Evolutionary conservation across 2,329 filamentous ascomycete species (phyloP).

Genomic region (Fusarium siculi): DNA sequence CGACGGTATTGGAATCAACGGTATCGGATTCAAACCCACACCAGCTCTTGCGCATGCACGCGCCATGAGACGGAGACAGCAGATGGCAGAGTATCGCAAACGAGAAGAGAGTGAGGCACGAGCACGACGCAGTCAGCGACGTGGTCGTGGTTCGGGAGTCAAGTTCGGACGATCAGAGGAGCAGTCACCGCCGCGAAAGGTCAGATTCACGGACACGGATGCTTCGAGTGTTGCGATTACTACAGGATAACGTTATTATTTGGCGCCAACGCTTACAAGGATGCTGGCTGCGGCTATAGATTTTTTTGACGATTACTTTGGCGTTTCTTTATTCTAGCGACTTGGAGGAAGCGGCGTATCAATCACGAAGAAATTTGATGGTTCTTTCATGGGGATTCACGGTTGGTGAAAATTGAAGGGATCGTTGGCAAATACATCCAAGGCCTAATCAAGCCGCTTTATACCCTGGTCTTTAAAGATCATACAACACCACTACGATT

Average conservation of each 20-base stretch:
- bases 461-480: conserved; percentile 34
- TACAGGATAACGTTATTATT: conserved; percentile 43
- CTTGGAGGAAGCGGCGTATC: neutral
- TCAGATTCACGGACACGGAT: conserved; percentile 56
- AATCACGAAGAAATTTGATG: neutral
- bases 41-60: conserved; percentile 69
- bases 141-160: conserved; percentile 51
- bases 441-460: conserved; percentile 18
- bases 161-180: conserved; percentile 41
- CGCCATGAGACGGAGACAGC: conserved; percentile 66
- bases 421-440: conserved; percentile 16
- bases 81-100: conserved; percentile 70
- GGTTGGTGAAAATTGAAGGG: conserved; percentile 4
- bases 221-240: conserved; percentile 45
- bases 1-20: conserved; percentile 74
- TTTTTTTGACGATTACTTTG: conserved; percentile 15
- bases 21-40: conserved; percentile 73
- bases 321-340: conserved; percentile 24
- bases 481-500: conserved; percentile 6
- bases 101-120: conserved; percentile 71
- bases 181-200: conserved; percentile 45
- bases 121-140: conserved; percentile 63
- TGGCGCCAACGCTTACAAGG: neutral
- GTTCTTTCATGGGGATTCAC: conserved; percentile 4
- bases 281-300: neutral